Base-by-base conservation (phyloP, 495 filamentous ascomycete species). In the Aspergillus mulundensis region DNA sequence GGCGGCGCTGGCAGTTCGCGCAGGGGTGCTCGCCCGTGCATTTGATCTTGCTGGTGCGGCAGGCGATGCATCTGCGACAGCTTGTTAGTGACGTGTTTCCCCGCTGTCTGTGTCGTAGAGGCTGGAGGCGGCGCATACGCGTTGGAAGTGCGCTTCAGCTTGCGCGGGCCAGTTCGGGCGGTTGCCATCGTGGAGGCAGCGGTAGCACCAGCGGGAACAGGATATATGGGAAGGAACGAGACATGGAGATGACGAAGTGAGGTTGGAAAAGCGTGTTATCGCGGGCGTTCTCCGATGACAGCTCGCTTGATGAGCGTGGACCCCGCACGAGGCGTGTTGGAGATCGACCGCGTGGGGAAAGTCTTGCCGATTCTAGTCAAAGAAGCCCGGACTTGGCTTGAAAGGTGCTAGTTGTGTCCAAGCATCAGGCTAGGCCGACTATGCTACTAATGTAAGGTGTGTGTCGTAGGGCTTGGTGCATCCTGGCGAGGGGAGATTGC, bases 1-100 rank as follows among this genome's bases (percentile, higher is more conserved):
- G 20, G 21, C 61, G 58, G 28, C 65, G 50, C 42, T 53, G 58
- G 47, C 70, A 75, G 50, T 72, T 70, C 18, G 56, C 59, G 51
- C 70, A 73, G 15, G 70, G 70, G 7, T 63, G 60, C 5, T 55
- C 44, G 38, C 67, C 69, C 7, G 70, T 70, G 58, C 70, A 75
- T 56, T 70, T 72, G 51, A 72, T 73, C 52, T 75, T 75, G 54
- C 70, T 70, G 39, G 67, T 61, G 1, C 72, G 66, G 39, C 70
- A 73, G 19, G 69, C 62, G 44, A 61, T 46, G 44, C 69, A 71
- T 53, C 71, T 74, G 47, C 15, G 19, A 11, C 11, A 10, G 20
- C 5, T 42, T 12, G 42, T 30, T 10, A 30, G 28, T 10, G 4
- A 30, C 10, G 10, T 30, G n/a, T n/a, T n/a, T n/a, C n/a, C n/a